Percentiles rank a stretch among this genome's conserved stretches.
phyloP scores from a whole-genome alignment of 2,329 filamentous ascomycete genomes.

The Nectriaceae sp. region DNA sequence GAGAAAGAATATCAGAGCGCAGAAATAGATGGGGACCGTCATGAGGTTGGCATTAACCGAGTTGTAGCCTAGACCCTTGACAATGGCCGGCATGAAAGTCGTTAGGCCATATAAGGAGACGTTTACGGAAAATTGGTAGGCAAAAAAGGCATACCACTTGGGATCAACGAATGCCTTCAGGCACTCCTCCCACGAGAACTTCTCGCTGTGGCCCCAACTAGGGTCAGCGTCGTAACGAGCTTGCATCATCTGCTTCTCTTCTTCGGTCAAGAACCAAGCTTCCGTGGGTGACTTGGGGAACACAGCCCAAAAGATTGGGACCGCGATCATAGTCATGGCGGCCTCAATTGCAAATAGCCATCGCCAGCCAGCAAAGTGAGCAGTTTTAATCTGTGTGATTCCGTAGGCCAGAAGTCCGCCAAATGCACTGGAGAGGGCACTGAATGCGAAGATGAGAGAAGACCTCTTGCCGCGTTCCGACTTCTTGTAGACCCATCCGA shows the following conservation, averaged over 20 bases:
- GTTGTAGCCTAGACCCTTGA: conserved; percentile 33
- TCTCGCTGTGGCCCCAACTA: conserved; percentile 8
- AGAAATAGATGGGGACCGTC: conserved; percentile 26
- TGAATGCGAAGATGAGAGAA: conserved; percentile 42
- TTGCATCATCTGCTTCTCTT: conserved; percentile 23
- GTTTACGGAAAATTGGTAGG: conserved; percentile 30
- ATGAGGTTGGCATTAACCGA: conserved; percentile 33
- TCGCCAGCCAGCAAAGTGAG: conserved; percentile 35
- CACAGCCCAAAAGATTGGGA: conserved; percentile 24
- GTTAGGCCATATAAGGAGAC: conserved; percentile 32
- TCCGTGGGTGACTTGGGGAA: conserved; percentile 29
- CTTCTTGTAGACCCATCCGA: conserved; percentile 19
- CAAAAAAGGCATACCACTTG: conserved; percentile 35
- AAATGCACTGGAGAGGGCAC: conserved; percentile 42
- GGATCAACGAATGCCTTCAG: conserved; percentile 24
- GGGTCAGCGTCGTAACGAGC: conserved; percentile 17
- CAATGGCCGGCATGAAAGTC: conserved; percentile 31
- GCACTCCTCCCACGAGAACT: conserved; percentile 18
- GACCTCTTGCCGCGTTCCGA: conserved; percentile 25
- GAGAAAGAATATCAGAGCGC: conserved; percentile 25
- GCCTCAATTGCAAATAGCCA: conserved; percentile 35
- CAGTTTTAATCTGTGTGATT: conserved; percentile 36
- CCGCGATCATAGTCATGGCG: conserved; percentile 38
- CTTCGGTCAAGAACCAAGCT: conserved; percentile 27
- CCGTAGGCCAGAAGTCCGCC: conserved; percentile 45